These are phyloP conservation scores for Tuber melanosporum DNA, from an alignment of 495 filamentous ascomycete species.

Conservation along the genomic window DNA sequence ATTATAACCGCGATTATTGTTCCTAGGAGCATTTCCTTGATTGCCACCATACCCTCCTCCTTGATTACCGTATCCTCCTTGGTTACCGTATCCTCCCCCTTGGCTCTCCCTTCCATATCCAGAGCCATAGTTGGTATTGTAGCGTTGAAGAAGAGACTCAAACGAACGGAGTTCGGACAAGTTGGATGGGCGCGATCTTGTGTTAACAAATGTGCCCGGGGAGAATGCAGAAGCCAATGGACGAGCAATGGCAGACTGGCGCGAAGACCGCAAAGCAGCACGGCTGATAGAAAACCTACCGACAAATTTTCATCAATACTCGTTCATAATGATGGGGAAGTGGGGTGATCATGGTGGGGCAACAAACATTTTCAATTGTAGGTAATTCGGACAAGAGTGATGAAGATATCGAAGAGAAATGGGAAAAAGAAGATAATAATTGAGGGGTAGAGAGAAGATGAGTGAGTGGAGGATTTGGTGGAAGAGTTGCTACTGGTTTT, in stretches of 20 bases:
- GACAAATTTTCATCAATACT: background rate
- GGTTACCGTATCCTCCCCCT: background rate
- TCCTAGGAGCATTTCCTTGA: conserved; percentile 10
- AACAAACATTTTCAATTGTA: conserved; percentile 33
- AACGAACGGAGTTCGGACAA: conserved; percentile 38
- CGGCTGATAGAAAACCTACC: conserved; percentile 41
- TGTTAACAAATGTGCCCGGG: conserved; percentile 29
- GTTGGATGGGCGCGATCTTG: conserved; percentile 33
- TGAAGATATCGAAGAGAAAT: conserved; percentile 10
- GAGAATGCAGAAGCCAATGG: conserved; percentile 32
- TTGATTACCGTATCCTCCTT: conserved; percentile 1
- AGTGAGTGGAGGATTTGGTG: conserved; percentile 18
- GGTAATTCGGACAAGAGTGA: conserved; percentile 9
- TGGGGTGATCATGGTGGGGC: background rate
- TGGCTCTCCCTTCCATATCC: background rate
- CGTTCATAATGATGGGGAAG: conserved; percentile 3
- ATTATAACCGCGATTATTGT: conserved; percentile 17
- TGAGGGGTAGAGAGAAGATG: conserved; percentile 18
- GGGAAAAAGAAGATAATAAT: background rate
- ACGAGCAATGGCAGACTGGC: conserved; percentile 33
- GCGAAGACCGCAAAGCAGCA: conserved; percentile 27
- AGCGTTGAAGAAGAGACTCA: conserved; percentile 37
- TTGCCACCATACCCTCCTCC: conserved; percentile 9
- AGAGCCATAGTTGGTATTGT: conserved; percentile 34
- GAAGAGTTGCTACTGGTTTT: conserved; percentile 26